Base-by-base conservation (phyloP, 1,284 basidiomycete species). In the Veloboletus limbatus region DNA sequence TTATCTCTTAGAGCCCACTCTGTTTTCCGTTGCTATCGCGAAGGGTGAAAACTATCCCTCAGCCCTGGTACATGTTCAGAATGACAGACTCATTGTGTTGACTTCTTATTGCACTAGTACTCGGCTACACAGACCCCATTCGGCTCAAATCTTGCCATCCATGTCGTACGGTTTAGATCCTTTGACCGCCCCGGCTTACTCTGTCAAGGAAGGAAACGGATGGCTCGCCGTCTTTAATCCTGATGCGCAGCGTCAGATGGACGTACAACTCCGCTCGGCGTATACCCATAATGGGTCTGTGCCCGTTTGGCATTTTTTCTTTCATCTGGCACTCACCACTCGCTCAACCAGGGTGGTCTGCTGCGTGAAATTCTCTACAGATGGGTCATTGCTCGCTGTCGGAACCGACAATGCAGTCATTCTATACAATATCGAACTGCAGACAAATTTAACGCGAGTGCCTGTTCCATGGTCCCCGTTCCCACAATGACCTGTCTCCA, bases 151-250 rank as follows among this genome's bases (percentile, higher is more conserved):
- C n/a, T n/a, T n/a, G n/a, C n/a, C n/a, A n/a, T 21, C 37, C 53
- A 66, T 66, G 66, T 53, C 63, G 24, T 30, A 49, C 43, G 49
- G 20, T 31, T 43, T 68, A 4, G 67, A 70, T 47, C 67, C 66
- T 7, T 37, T 44, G 21, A 65, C 58, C 7, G 56, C 61, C 11
- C 63, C 61, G 10, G 41, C 57, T 9, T 67, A 68, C 38, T 69
- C 62, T 24, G 38, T 69, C 54, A 70, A 70, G 43, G 66, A 70
- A 45, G 66, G 68, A 18, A 40, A 53, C 9, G 66, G 68, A 3
- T 68, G 68, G 66, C 47, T 69, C 1, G 67, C 62, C 31, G 63
- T 69, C 26, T 68, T 68, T 50, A 68, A 70, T 50, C 55, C 67
- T 35, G 53, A 57, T 26, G 65, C 56, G 14, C 62, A 45, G 6